phyloP scores from a whole-genome alignment of 495 filamentous ascomycete genomes.

The Tuber umbilicatum region DNA sequence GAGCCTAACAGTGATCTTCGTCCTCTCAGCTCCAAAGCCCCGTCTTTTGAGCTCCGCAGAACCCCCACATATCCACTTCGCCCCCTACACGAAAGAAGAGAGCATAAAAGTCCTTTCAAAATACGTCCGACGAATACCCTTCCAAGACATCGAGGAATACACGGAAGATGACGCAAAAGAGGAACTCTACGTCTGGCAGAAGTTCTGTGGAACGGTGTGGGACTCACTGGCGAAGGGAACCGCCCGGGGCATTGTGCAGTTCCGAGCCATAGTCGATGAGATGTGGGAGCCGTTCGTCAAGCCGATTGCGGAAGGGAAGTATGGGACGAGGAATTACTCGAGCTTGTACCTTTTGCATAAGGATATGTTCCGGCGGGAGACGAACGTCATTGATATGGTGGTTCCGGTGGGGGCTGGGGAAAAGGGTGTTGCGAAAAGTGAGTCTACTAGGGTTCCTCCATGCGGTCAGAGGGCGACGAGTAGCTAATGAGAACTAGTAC shows the following conservation, averaged over 20 bases:
- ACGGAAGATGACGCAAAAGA: conserved; percentile 39
- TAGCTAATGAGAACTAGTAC: conserved; percentile 21
- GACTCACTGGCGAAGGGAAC: conserved; percentile 64
- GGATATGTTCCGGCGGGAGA: conserved; percentile 40
- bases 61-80: conserved; percentile 74
- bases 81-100: conserved; percentile 74
- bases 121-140: conserved; percentile 44
- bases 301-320: conserved; percentile 58
- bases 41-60: conserved; percentile 64
- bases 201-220: conserved; percentile 67
- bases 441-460: conserved; percentile 3
- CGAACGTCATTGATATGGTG: conserved; percentile 51
- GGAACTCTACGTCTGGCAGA: conserved; percentile 63
- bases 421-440: conserved; percentile 19
- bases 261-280: conserved; percentile 52
- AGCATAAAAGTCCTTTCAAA: conserved; percentile 63
- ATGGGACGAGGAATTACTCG: conserved; percentile 70
- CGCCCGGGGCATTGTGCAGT: conserved; percentile 57
- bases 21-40: conserved; percentile 66
- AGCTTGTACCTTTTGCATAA: conserved; percentile 50
- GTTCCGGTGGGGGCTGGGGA: conserved; percentile 20
- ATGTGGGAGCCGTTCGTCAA: conserved; percentile 66
- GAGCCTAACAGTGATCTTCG: conserved; percentile 67
- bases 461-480: neutral
- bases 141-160: conserved; percentile 26